phyloP scores from a whole-genome alignment of 495 filamentous ascomycete species.

The Lasiosphaeria hispida region DNA sequence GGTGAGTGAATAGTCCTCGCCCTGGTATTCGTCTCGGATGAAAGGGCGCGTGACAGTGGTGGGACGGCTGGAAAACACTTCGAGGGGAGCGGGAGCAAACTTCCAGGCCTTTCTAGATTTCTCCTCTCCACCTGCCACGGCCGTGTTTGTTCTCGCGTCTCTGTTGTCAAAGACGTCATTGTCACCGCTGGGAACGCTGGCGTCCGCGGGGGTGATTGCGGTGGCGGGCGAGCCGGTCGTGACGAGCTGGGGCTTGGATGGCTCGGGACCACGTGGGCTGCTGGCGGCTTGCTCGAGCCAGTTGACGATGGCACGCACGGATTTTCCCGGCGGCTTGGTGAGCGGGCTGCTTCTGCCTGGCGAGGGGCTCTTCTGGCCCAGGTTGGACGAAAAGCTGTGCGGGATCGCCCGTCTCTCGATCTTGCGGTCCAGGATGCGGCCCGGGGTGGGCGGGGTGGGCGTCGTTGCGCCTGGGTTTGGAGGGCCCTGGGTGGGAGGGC shows the following conservation, averaged over 20 bases:
- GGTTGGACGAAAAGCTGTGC: constrained; percentile 22
- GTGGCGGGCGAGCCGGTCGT: too few species aligned
- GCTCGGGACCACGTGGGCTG: background rate
- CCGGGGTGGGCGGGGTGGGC: background rate
- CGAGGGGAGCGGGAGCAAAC: background rate
- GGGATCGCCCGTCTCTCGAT: constrained; percentile 15
- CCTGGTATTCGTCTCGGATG: constrained; percentile 11
- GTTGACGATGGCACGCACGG: constrained; percentile 21
- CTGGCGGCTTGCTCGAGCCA: constrained; percentile 18
- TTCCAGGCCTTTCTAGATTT: too few species aligned
- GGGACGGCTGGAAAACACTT: background rate
- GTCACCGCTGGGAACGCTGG: too few species aligned
- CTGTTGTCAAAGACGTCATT: too few species aligned
- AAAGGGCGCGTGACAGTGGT: background rate
- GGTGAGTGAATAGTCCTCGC: constrained; percentile 28
- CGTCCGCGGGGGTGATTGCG: too few species aligned
- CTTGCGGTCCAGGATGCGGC: constrained; percentile 25
- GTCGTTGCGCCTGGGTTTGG: background rate
- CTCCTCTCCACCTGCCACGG: too few species aligned
- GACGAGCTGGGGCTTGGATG: background rate
- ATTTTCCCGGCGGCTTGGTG: background rate
- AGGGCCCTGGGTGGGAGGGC: too few species aligned
- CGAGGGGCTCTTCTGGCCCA: constrained; percentile 3
- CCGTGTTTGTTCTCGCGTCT: too few species aligned
- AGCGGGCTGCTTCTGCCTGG: background rate